phyloP scores from a whole-genome alignment of 2,329 filamentous ascomycete species.

The Cladophialophora yegresii region DNA sequence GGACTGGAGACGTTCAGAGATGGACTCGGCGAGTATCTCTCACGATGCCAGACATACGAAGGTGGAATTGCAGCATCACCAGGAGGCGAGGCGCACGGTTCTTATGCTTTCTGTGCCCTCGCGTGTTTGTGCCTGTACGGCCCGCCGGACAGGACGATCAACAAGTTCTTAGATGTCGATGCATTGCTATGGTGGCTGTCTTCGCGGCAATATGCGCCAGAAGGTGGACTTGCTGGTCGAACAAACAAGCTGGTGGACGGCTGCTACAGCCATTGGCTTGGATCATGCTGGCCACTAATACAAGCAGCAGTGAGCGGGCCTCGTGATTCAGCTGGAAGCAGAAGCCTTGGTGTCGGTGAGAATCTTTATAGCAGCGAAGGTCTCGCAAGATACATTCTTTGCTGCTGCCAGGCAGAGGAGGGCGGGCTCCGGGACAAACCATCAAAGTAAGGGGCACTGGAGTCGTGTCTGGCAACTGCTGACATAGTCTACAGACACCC shows the following conservation, averaged over 20 bases:
- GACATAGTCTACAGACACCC: conserved; percentile 58
- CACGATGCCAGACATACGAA: conserved; percentile 78
- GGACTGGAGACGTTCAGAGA: conserved; percentile 69
- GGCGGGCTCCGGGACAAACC: conserved; percentile 94
- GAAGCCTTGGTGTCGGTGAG: conserved; percentile 20
- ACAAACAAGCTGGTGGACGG: conserved; percentile 98
- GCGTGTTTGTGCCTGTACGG: conserved; percentile 86
- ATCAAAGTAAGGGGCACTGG: conserved; percentile 65
- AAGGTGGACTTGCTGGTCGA: conserved; percentile 88
- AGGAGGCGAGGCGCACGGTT: conserved; percentile 88
- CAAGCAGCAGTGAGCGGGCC: conserved; percentile 71
- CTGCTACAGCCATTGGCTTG: conserved; percentile 98
- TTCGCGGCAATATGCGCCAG: conserved; percentile 82
- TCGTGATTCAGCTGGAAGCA: conserved; percentile 37
- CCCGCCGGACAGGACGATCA: conserved; percentile 71
- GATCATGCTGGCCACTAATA: conserved; percentile 88
- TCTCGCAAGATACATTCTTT: conserved; percentile 83
- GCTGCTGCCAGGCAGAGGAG: conserved; percentile 75
- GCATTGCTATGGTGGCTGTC: conserved; percentile 84
- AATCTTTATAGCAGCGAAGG: conserved; percentile 77
- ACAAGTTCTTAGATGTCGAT: conserved; percentile 74
- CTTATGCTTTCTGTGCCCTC: conserved; percentile 92
- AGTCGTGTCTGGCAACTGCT: conserved; percentile 29
- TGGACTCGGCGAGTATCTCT: conserved; percentile 76
- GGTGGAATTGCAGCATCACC: conserved; percentile 87